These are phyloP conservation scores for Daucus carota DNA, from an alignment of 129 eudicot species.

Conservation along the genomic window DNA sequence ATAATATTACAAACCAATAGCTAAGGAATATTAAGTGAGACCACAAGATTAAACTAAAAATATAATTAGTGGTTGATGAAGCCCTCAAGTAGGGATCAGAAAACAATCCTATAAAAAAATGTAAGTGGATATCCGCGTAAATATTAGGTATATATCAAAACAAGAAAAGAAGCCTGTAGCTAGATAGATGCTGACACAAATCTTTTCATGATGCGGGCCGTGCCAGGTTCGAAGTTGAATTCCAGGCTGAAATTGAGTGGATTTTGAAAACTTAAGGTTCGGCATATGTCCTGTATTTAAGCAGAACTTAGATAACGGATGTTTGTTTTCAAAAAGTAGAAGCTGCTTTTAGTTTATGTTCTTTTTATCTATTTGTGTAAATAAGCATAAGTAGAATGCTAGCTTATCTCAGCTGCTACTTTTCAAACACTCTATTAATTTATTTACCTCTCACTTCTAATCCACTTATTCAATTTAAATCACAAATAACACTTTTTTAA, in stretches of 20 bases:
- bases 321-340: too few species aligned
- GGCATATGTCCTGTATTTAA: neutral
- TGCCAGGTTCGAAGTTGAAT: neutral
- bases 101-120: neutral
- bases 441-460: too few species aligned
- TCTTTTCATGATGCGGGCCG: neutral
- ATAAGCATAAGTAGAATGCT: too few species aligned
- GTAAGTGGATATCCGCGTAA: neutral
- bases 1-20: neutral
- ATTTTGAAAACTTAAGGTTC: neutral
- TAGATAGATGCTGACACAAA: neutral
- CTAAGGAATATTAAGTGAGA: neutral
- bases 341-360: too few species aligned
- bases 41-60: neutral
- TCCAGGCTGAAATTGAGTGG: neutral
- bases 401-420: too few species aligned
- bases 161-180: neutral
- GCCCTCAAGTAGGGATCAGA: neutral
- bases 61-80: neutral
- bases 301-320: too few species aligned
- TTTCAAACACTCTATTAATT: too few species aligned
- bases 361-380: too few species aligned
- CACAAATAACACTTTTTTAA: too few species aligned
- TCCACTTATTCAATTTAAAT: too few species aligned
- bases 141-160: slow-evolving; percentile 13